A percentile compares a stretch with the other conserved stretches of the same genome.
Conservation (phyloP, 176 grass and related monocot species). For the Poa pratensis region DNA sequence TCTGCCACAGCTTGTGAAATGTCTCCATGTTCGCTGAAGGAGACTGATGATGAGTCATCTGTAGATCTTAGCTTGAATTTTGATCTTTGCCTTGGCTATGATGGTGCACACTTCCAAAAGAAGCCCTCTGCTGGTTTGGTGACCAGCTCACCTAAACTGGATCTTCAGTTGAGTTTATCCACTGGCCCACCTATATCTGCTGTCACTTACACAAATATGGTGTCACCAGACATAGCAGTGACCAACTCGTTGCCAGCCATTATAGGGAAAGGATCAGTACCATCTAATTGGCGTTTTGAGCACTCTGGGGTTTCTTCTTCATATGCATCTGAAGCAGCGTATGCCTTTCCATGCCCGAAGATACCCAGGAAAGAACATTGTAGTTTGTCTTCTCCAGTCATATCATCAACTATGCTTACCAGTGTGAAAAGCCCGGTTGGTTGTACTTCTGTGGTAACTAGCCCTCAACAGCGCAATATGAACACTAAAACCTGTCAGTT, state of each 20-base stretch:
- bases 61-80: slow-evolving; percentile 66
- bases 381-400: slow-evolving; percentile 43
- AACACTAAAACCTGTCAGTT: slow-evolving; percentile 73
- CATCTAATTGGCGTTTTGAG: slow-evolving; percentile 57
- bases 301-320: slow-evolving; percentile 38
- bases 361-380: slow-evolving; percentile 33
- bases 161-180: slow-evolving; percentile 82
- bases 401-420: slow-evolving; percentile 53
- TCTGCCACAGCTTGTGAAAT: slow-evolving; percentile 59
- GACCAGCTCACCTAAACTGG: slow-evolving; percentile 38
- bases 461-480: slow-evolving; percentile 39
- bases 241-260: slow-evolving; percentile 8
- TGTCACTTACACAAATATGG: slow-evolving; percentile 45
- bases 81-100: slow-evolving; percentile 56
- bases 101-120: slow-evolving; percentile 37
- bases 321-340: slow-evolving; percentile 49
- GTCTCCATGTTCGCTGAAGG: slow-evolving; percentile 64
- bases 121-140: slow-evolving; percentile 44
- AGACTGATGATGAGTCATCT: slow-evolving; percentile 72
- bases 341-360: slow-evolving; percentile 51
- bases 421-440: slow-evolving; percentile 53
- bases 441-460: slow-evolving; percentile 57
- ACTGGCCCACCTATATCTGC: slow-evolving; percentile 66
- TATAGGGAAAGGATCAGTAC: slow-evolving; percentile 48
- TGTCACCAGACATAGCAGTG: slow-evolving; percentile 30